Base-by-base conservation (phyloP, 495 filamentous ascomycete species). In the Penicillium bovifimosum region DNA sequence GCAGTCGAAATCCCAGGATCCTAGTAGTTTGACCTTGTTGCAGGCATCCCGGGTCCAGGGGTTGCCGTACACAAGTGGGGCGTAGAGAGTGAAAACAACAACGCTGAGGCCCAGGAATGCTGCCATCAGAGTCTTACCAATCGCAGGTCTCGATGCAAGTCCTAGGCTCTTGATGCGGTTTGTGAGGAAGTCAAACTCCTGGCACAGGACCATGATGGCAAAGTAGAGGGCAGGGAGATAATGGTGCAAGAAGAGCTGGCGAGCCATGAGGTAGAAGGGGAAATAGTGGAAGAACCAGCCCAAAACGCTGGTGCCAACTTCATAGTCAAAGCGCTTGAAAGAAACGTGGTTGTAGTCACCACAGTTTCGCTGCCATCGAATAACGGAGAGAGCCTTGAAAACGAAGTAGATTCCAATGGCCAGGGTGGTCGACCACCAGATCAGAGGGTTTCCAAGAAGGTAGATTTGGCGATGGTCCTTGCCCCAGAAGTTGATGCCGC, bases 401-500 rank as follows among this genome's bases (percentile, higher is more conserved):
- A 81, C 58, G 41, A 84, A 66, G 57, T 95, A 98, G 34, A 90
- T 69, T 18, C 70, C 83, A 52, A 98, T 80, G 3, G 90, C 88
- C n/a, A 80, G 76, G 20, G 88, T 96, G 2, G 87, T 89, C 9
- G 82, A 84, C 86, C 88, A 96, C 93, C 93, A 98, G 57, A 98
- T 84, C 49, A 96, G 69, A 2, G 93, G 95, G 67, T 98, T 98
- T 48, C 93, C 93, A 39, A 96, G 85, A 6, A 98, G 84, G 67
- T 98, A 98, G 56, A 98, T 87, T 72, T 98, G 93, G 54, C 90
- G 88, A 62, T 95, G 76, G 50, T 96, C 81, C 60, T 87, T 90
- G 52, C 93, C 93, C 93, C 93, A 98, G 80, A 98, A 98, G 75
- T 98, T 98, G 79, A 98, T 98, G 52, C 93, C 93, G 55, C 93